phyloP scores from a whole-genome alignment of 768 basidiomycete species.

The Amanita fuliginea region DNA sequence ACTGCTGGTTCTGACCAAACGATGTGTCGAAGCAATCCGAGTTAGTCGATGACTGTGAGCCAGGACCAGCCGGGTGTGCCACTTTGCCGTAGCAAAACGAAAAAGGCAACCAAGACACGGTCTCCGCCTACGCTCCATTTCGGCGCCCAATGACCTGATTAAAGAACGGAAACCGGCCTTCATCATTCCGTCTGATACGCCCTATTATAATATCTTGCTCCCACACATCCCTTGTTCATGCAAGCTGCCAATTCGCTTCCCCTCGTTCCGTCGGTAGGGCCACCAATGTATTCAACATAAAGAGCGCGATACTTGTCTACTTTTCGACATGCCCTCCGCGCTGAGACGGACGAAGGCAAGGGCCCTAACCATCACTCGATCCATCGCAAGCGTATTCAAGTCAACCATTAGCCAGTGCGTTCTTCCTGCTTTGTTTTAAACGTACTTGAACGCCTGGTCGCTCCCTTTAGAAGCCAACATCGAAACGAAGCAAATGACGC shows the following conservation, averaged over 20 bases:
- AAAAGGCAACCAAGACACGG: neutral
- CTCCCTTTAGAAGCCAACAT: neutral
- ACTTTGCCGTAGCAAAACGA: neutral
- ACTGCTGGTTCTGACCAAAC: no score
- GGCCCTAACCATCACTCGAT: slow-evolving; percentile 36
- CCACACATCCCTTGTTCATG: neutral
- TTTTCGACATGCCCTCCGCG: slow-evolving; percentile 18
- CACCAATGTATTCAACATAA: neutral
- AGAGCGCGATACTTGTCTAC: neutral
- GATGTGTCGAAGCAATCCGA: no score
- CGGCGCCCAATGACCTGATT: neutral
- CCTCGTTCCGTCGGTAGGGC: neutral
- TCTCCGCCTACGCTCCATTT: neutral
- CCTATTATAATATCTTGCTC: neutral
- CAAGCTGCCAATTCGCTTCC: neutral
- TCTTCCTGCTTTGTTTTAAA: neutral
- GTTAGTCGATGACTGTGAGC: neutral
- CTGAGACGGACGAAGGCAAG: slow-evolving; percentile 36
- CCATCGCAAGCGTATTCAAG: slow-evolving; percentile 37
- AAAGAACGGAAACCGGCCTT: neutral
- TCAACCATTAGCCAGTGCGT: slow-evolving; percentile 14
- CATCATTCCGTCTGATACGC: neutral
- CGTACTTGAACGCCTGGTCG: neutral
- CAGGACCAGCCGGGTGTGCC: neutral
- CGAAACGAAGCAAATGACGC: slow-evolving; percentile 1